These are phyloP conservation scores for Myotisia sp. DNA, from an alignment of 2,329 filamentous ascomycete genomes.

Conservation along the genomic window DNA sequence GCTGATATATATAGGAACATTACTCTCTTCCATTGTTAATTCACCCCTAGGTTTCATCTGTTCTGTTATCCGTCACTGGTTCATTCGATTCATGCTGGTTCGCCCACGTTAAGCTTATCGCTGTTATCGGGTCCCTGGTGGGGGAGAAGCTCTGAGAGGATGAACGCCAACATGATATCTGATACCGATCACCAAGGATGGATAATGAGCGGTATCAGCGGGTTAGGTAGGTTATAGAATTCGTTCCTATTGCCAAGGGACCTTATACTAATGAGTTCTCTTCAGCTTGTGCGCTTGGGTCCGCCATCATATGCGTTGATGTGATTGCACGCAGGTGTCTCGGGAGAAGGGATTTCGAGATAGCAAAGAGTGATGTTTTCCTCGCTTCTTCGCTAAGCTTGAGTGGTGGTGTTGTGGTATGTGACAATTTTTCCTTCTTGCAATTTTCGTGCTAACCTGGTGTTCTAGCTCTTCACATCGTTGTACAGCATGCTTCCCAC, in stretches of 20 bases:
- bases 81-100: too few species aligned
- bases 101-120: too few species aligned
- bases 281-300: constrained; percentile 50
- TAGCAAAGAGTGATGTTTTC: constrained; percentile 80
- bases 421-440: too few species aligned
- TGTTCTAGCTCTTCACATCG: constrained; percentile 65
- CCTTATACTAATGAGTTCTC: not conserved
- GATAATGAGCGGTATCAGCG: constrained; percentile 76
- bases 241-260: not conserved
- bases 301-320: constrained; percentile 78
- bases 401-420: constrained; percentile 91
- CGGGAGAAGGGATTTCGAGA: constrained; percentile 62
- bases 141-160: too few species aligned
- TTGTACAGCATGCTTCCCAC: constrained; percentile 88
- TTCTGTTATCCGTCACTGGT: too few species aligned
- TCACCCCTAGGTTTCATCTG: too few species aligned
- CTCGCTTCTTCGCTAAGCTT: constrained; percentile 77
- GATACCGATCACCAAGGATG: constrained; percentile 81
- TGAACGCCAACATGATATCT: constrained; percentile 8
- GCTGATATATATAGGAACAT: too few species aligned
- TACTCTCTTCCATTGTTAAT: too few species aligned
- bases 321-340: constrained; percentile 58
- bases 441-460: not conserved
- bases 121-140: too few species aligned
- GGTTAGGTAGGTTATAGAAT: constrained; percentile 47